Evolutionary conservation across 2,329 filamentous ascomycete genomes (phyloP), one percentile per base, ranked within the genome.

Genomic region (Gliomastix tumulicola): DNA sequence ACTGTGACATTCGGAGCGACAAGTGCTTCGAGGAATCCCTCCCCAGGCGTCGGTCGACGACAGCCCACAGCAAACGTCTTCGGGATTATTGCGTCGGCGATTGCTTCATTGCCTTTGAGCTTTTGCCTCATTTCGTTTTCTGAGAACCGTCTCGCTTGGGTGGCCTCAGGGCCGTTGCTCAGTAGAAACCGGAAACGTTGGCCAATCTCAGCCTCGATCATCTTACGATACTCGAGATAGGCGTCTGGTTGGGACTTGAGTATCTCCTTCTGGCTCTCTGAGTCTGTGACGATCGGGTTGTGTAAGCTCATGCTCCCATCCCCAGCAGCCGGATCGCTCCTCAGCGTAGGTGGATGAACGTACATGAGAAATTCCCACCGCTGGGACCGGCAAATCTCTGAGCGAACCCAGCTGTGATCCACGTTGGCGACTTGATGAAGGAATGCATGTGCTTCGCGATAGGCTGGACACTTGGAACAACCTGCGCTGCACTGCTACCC

Each of bases 401-500:
- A 9, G 48, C 33, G 6, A 53, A 16, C 59, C 59, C 10, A 59
- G 62, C 2, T 59, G 51, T 38, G 27, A 69, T 55, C 62, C 62
- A 69, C 7, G 62, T 62, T 3, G 65, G 64, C 4, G 60, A 60
- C 34, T 65, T 59, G 23, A 69, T 50, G 35, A 63, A 60, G 37
- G 63, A 61, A 35, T 58, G 55, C 9, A 69, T 50, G 45, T 0
- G 44, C 4, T 49, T 45, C 4, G 49, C 23, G n/a, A 31, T 17
- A n/a, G 33, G 30, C 7, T 33, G 37, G 9, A 30, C 13, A 21
- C n/a, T 59, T 3, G 71, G 66, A 11, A 74, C 48, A 19, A 77
- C 56, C 43, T 78, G 74, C 12, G 76, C 62, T 1, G 70, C 72
- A 1, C 69, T 72, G 18, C 71, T 63, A 6, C 72, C 72, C 36